Evolutionary conservation across 768 basidiomycete species (phyloP), one percentile per base, ranked within the genome.

Genomic region (Suillus discolor): DNA sequence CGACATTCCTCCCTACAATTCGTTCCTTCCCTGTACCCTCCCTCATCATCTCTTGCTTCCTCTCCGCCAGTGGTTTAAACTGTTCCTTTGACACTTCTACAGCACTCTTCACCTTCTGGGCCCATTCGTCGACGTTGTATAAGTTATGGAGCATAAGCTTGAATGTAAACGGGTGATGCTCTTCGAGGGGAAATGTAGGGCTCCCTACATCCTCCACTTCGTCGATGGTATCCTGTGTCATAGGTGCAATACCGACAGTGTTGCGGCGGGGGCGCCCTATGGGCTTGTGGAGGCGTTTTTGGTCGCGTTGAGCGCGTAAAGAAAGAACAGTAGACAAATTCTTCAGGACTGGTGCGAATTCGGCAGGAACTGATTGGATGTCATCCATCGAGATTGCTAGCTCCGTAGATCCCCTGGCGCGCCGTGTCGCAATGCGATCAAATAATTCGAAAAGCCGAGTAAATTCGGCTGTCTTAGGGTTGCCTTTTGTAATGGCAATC

Each of bases 131-230:
- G 62, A 84, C 57, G 28, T 83, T 79, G 74, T 90, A 90, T 13
- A 89, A 78, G 72, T 87, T 85, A 77, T 90, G 86, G 64, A 89
- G 73, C 87, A 88, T 89, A 70, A 86, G 79, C 70, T 84, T 85
- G 80, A 89, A 90, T 41, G 85, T 89, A 76, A 90, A 90, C 20
- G 80, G 80, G 69, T 84, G 86, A 61, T 78, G 75, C 67, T 69
- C 66, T 0, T 42, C 68, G 6, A 83, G 71, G 6, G 83, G 84
- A 65, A 87, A 87, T 44, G 78, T 77, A 2, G 76, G 78, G 1
- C 70, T 79, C 55, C 77, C 75, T 15, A 63, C 47, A 1, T 74
- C 73, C 55, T 71, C 71, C 8, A 63, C 72, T 28, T 71, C 69
- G 23, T 73, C 71, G 16, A 69, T 65, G n/a, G 70, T 66, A 11